Evolutionary conservation across 306 rosid species (phyloP), one percentile per base, ranked within the genome.

Genomic region (Neltuma alba): DNA sequence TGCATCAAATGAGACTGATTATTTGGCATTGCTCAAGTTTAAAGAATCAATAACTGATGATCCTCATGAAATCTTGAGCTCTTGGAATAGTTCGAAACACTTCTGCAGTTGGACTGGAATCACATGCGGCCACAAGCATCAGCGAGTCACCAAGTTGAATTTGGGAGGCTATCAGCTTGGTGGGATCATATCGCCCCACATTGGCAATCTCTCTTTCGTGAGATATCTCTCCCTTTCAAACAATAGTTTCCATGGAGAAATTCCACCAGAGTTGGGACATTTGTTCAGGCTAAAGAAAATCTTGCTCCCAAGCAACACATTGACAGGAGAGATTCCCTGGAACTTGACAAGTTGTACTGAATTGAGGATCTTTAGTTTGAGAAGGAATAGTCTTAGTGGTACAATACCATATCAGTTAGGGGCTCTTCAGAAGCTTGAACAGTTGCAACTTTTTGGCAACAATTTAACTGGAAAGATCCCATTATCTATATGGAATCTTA

Each of bases 201-300:
- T 76, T 30, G 72, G 80, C 9, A 44, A 33, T 25, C 33, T 76
- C 40, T 60, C 70, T 11, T 75, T 75, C 40, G 2, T 47, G n/a
- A 47, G 21, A 47, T 15, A 47, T 5, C 54, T 16, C 0, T 47
- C 4, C 21, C 54, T 47, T 47, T 1, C 5, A 2, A 3, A 47
- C 4, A 47, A 47, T 21, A 47, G n/a, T 7, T 47, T 47, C n/a
- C 6, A 16, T 16, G 54, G 54, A 47, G 54, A 47, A 47, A 47
- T 47, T 8, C 54, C 54, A 4, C n/a, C 54, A 47, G 6, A 47
- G 16, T 47, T 47, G 7, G 54, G 54, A 15, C 54, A 3, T 14
- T 16, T 16, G 21, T 2, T 14, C 20, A 13, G 54, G n/a, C 21
- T 47, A 8, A n/a, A 47, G 1, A 0, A 47, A 1, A 45, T 45